These are phyloP conservation scores for Auricularia heimuer DNA, from an alignment of 768 basidiomycete genomes.

Conservation along the genomic window DNA sequence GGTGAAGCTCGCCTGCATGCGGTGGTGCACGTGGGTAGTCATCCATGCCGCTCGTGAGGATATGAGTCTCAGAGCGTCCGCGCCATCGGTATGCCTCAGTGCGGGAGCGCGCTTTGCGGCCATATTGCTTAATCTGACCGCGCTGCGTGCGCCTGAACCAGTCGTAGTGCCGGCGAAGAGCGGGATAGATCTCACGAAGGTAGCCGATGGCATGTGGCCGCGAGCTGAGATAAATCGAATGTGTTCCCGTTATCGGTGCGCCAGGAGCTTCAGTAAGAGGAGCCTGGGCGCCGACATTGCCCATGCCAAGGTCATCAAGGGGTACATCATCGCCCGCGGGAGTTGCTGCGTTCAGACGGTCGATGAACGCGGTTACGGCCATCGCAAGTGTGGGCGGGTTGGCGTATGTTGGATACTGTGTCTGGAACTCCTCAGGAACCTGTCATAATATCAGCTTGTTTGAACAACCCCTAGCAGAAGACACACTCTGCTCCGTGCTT, in stretches of 20 bases:
- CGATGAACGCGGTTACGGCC: conserved; percentile 86
- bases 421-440: conserved; percentile 86
- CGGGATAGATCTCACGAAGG: conserved; percentile 71
- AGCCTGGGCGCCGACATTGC: conserved; percentile 42
- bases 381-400: conserved; percentile 93
- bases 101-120: conserved; percentile 70
- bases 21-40: conserved; percentile 90
- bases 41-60: conserved; percentile 92
- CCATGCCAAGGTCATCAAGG: conserved; percentile 60
- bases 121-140: conserved; percentile 88
- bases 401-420: conserved; percentile 87
- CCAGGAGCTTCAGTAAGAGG: conserved; percentile 26
- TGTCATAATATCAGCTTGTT: conserved; percentile 17
- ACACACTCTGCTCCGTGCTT: conserved; percentile 82
- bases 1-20: conserved; percentile 83
- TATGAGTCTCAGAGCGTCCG: conserved; percentile 74
- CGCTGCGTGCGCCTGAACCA: conserved; percentile 95
- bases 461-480: neutral
- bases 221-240: conserved; percentile 50
- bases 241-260: conserved; percentile 22
- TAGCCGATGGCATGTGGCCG: conserved; percentile 35
- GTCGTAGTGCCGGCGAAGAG: conserved; percentile 83
- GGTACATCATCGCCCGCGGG: conserved; percentile 27
- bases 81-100: conserved; percentile 93
- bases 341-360: conserved; percentile 45